Evolutionary conservation across 345 rosid species (phyloP).

Genomic region (Boechera stricta): DNA sequence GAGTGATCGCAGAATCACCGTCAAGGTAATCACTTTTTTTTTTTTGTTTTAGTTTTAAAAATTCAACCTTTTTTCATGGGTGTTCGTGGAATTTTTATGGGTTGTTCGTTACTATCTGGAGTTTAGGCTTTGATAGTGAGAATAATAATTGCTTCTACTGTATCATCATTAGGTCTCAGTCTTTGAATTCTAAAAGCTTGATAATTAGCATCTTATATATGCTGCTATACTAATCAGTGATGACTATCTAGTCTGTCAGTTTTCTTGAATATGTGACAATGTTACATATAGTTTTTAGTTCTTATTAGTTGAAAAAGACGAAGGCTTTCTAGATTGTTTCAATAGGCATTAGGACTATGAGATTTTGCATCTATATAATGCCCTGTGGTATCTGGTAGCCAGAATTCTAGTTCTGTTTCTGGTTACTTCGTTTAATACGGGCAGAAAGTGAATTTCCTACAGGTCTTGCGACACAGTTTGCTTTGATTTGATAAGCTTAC

Average conservation of each 20-base stretch:
- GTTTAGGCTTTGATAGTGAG: background rate
- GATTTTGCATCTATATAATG: constrained; percentile 11
- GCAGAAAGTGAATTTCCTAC: constrained; percentile 57
- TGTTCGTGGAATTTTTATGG: background rate
- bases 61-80: background rate
- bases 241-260: background rate
- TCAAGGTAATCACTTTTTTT: constrained; percentile 56
- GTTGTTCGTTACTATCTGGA: background rate
- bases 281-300: background rate
- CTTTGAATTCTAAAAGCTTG: too few relatives aligned
- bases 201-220: too few relatives aligned
- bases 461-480: constrained; percentile 63
- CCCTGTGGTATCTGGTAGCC: constrained; percentile 93
- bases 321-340: constrained; percentile 45
- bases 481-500: constrained; percentile 37
- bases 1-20: constrained; percentile 76
- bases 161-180: too few relatives aligned
- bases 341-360: background rate
- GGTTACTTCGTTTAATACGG: constrained; percentile 70
- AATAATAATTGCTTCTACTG: background rate
- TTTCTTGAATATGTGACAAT: background rate
- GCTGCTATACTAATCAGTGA: background rate
- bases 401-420: constrained; percentile 53
- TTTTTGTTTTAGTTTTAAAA: background rate
- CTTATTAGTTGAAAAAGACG: constrained; percentile 33